Evolutionary conservation across 805 yeast genomes (phyloP).

Genomic region (Starmera dryadoides): DNA sequence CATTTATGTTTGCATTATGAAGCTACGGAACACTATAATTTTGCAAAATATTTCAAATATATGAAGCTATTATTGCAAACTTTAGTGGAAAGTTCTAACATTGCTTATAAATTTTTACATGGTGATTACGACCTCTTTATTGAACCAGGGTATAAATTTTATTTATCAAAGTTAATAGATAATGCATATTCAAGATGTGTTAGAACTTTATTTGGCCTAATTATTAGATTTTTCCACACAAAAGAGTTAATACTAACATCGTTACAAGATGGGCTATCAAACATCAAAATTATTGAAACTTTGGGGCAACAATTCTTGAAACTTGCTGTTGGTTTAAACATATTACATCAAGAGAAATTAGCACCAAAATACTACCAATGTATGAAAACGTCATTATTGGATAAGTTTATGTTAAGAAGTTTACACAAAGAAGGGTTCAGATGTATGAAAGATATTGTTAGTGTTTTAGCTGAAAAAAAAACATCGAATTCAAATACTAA

Average conservation of each 20-base stretch:
- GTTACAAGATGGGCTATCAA: not conserved
- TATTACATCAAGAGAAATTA: constrained; percentile 14
- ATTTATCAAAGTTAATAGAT: constrained; percentile 11
- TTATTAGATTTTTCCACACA: constrained; percentile 15
- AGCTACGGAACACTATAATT: constrained; percentile 6
- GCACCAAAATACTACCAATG: constrained; percentile 16
- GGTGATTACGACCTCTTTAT: constrained; percentile 8
- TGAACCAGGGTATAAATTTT: constrained; percentile 9
- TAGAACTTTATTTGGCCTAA: constrained; percentile 7
- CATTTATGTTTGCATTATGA: constrained; percentile 15
- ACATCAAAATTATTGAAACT: not conserved
- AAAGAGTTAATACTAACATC: constrained; percentile 10
- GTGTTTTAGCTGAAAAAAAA: constrained; percentile 12
- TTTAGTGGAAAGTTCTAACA: constrained; percentile 9
- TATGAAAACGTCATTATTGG: constrained; percentile 16
- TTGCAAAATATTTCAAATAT: constrained; percentile 5
- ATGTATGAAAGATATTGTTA: constrained; percentile 16
- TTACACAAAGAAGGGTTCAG: constrained; percentile 17
- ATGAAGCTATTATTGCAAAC: not conserved
- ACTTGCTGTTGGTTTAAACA: constrained; percentile 12
- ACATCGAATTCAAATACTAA: constrained; percentile 6
- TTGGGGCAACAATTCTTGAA: constrained; percentile 4
- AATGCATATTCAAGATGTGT: constrained; percentile 13
- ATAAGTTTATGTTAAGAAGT: constrained; percentile 16
- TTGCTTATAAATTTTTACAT: constrained; percentile 9